A percentile compares a stretch with the other conserved stretches of the same genome.
Evolutionary conservation across 164 flowering plant genomes (phyloP).

Genomic region (Vitis cinerea): DNA sequence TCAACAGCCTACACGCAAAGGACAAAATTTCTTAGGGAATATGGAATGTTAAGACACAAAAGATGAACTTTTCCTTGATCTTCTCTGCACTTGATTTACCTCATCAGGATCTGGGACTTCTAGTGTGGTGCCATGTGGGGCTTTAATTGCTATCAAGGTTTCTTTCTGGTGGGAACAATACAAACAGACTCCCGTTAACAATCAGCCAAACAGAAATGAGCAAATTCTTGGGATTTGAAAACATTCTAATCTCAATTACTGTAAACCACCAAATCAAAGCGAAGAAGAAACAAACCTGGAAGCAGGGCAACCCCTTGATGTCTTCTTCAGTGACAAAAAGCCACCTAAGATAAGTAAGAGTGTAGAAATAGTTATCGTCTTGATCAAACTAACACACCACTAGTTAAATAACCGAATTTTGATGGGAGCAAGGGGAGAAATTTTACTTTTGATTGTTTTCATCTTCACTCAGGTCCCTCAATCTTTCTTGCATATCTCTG

Average conservation of each 20-base stretch:
- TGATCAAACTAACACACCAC: background rate
- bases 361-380: background rate
- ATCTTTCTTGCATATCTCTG: conserved; percentile 93
- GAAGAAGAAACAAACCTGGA: conserved; percentile 53
- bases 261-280: background rate
- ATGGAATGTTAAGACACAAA: background rate
- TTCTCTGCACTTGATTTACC: conserved; percentile 34
- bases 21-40: background rate
- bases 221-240: background rate
- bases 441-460: conserved; percentile 76
- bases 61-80: background rate
- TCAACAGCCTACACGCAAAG: conserved; percentile 65
- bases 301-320: conserved; percentile 85
- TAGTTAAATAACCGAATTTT: background rate
- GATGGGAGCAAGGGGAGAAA: background rate
- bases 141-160: conserved; percentile 73
- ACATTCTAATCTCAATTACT: background rate
- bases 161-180: conserved; percentile 55
- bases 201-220: background rate
- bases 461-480: conserved; percentile 86
- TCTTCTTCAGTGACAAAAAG: conserved; percentile 96
- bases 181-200: conserved; percentile 3
- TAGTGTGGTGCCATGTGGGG: conserved; percentile 77
- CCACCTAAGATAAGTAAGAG: conserved; percentile 48
- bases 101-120: conserved; percentile 90